Base-by-base conservation (phyloP, 2,329 filamentous ascomycete species). In the Cercospora brassicicola region DNA sequence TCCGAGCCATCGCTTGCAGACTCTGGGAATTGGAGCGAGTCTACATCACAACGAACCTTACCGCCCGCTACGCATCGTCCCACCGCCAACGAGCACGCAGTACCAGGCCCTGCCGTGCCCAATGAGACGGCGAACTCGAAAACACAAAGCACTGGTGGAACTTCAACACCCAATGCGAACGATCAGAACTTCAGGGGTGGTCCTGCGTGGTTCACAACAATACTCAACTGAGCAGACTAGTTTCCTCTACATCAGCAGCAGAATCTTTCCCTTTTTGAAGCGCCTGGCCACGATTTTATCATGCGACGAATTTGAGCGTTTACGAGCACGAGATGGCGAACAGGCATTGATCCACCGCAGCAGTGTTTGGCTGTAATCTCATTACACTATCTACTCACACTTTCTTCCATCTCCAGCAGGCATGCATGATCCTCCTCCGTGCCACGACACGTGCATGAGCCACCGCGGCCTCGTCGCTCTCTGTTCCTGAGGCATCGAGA, bases 381-480 rank as follows among this genome's bases (percentile, higher is more conserved):
- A 20, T 59, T 9, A 20, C 31, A 57, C 11, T 33, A 31, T 20
- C 30, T n/a, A 57, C 31, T 48, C 69, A 78, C 33, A 79, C 77
- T 64, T 76, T 78, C 59, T 71, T 67, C 77, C 76, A 78, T 62
- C 69, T 74, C 71, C 72, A 74, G 62, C 71, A 76, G 36, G 76
- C 69, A 18, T 60, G 68, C 31, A 75, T 26, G 60, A 78, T 76
- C 4, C 66, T 67, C 60, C 71, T 73, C 31, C 75, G 71, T 8
- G 74, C 77, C 11, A 66, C 73, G 51, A 65, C 65, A 55, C 73
- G 72, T 1, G 73, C 74, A 18, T 65, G 59, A 18, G 68, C 68
- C 18, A 69, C 73, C 3, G 73, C 61, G 3, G 67, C 67, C 26
- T 76, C 72, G 1, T 70, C 73, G 45, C 67, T 71, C 56, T 74